Evolutionary conservation across 1,139 yeast genomes (phyloP), one percentile per base, ranked within the genome.

Genomic region (Protomyces lactucae-debilis): DNA sequence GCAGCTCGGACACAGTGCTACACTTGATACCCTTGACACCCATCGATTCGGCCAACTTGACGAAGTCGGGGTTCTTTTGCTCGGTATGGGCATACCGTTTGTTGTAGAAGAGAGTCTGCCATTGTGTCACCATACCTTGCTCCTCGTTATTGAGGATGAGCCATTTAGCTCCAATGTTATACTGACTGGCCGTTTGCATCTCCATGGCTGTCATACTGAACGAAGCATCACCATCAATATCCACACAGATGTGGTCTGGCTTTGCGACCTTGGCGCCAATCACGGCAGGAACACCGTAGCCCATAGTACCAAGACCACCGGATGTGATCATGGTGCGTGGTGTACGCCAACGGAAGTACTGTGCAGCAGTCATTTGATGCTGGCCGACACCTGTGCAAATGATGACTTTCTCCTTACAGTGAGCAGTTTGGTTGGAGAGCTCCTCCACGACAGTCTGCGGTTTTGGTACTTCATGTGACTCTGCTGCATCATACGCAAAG

Each of bases 331-430:
- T 87, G 65, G 95, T 83, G 77, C 98, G 84, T 71, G 98, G 97
- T 69, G 83, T 79, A 67, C 85, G 87, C 95, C 97, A 92, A 65
- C 91, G 85, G 84, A 87, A 91, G 77, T 91, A 92, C 79, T 93
- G 99, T 53, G 99, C 99, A 53, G 98, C 95, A 98, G 99, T 93
- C 99, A 93, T 93, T 80, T 93, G 99, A 82, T 93, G 99, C 81
- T 93, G 99, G 67, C 99, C 99, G 66, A 93, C 98, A 81, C 99
- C 99, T 56, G 99, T 93, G 65, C 98, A 88, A 71, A 93, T 86
- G 73, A 91, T 85, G 68, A 90, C 92, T 75, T 84, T 88, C 68
- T 84, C 85, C 72, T 85, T 83, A 64, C 80, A 79, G 64, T 79
- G 80, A 68, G 79, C 78, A 48, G 92, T 85, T 72, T 91, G 86